Conservation (phyloP, 768 basidiomycete genomes). For the Artomyces pyxidatus region DNA sequence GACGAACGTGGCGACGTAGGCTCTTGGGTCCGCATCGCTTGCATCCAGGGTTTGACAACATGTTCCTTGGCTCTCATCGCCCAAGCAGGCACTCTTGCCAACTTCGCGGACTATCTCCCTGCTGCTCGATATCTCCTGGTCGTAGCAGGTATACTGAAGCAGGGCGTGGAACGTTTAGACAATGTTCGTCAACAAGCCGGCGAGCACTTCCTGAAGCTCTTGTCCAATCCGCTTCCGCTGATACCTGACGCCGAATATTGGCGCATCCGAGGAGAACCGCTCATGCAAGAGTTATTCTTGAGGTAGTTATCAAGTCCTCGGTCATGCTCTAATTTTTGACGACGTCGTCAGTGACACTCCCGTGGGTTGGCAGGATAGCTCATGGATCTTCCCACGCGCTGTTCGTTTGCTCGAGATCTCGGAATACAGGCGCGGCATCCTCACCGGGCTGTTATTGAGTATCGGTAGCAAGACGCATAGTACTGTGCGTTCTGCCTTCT, state of each 20-base stretch:
- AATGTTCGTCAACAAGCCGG: conserved; percentile 83
- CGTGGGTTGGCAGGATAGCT: conserved; percentile 61
- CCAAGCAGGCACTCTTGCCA: conserved; percentile 30
- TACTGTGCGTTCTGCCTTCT: conserved; percentile 48
- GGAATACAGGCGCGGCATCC: conserved; percentile 51
- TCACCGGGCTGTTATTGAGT: conserved; percentile 71
- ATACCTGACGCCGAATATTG: conserved; percentile 35
- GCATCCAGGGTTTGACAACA: conserved; percentile 55
- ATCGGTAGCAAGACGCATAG: conserved; percentile 79
- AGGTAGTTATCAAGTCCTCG: conserved; percentile 27
- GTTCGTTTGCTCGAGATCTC: conserved; percentile 56
- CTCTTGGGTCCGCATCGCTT: conserved; percentile 85
- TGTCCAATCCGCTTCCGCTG: conserved; percentile 38
- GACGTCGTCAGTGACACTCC: conserved; percentile 20
- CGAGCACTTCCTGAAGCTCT: conserved; percentile 42
- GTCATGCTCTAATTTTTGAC: neutral
- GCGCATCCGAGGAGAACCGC: conserved; percentile 38
- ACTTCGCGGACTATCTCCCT: conserved; percentile 55
- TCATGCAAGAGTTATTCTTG: conserved; percentile 48
- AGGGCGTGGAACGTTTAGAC: conserved; percentile 85
- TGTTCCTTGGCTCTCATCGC: conserved; percentile 45
- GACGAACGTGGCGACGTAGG: conserved; percentile 97
- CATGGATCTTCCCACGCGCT: conserved; percentile 68
- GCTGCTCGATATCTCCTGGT: conserved; percentile 45
- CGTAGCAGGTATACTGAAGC: conserved; percentile 70